Base-by-base conservation (phyloP, 768 basidiomycete species). In the Trametes cingulata region DNA sequence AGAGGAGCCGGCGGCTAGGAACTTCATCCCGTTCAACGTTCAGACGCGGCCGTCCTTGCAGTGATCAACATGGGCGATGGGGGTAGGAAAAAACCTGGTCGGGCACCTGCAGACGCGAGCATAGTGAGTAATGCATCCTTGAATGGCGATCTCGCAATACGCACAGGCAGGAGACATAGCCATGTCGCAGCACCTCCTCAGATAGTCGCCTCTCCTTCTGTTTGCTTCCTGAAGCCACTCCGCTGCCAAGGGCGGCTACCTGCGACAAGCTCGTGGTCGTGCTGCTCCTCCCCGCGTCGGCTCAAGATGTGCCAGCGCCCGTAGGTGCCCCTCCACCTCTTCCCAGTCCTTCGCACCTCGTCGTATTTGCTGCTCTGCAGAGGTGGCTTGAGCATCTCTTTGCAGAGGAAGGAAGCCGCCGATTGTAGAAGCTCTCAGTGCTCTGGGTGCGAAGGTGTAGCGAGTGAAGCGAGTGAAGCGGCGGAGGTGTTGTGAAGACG, bases 151-250 rank as follows among this genome's bases (percentile, higher is more conserved):
- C 25, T 19, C 58, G 40, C 40, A 52, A 63, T 36, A 86, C 93
- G 76, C 69, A 95, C 94, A 91, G 87, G 85, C 94, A 95, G 20
- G 95, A 80, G 20, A 95, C 83, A 72, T 86, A 89, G 1, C 94
- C 94, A 75, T 96, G 93, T 66, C 85, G 76, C 56, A 95, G 70
- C 0, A 90, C 85, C 54, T 94, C 91, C 35, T 79, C 77, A 67
- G 94, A 96, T 33, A 84, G 71, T 53, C 78, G 80, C 63, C 88
- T 76, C 73, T 95, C 91, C 67, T 86, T 79, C 64, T 93, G 91
- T 73, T 90, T 91, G 36, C 86, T 87, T 27, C 78, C 76, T 22
- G 77, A 74, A 65, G 80, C 78, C 17, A 79, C 61, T 20, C 80
- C 76, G 41, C 68, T 72, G 40, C 66, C 65, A 58, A 62, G 3